Evolutionary conservation across 1,139 yeast species (phyloP).

Genomic region (Dujonia santamariae): DNA sequence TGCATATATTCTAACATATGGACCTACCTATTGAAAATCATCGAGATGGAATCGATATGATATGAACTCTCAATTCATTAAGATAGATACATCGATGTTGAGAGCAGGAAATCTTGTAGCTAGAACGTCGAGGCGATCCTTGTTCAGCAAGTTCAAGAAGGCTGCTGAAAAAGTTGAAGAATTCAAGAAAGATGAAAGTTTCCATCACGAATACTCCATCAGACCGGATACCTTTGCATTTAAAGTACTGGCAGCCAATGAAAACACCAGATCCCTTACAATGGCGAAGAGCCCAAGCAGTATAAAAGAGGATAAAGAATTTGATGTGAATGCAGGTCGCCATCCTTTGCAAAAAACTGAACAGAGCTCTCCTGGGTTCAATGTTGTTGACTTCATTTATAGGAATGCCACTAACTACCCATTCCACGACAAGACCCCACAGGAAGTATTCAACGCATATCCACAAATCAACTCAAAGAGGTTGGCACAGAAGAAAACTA

Average conservation of each 20-base stretch:
- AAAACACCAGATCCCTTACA: constrained; percentile 10
- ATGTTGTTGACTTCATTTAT: constrained; percentile 37
- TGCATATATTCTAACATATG: too few species aligned
- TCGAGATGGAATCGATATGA: too few species aligned
- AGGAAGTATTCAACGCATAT: constrained; percentile 36
- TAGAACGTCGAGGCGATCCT: constrained; percentile 10
- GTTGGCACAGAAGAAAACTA: constrained; percentile 38
- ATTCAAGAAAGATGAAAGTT: constrained; percentile 22
- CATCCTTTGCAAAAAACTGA: constrained; percentile 30
- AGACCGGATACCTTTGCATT: constrained; percentile 49
- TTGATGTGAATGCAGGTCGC: neutral
- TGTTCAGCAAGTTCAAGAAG: constrained; percentile 22
- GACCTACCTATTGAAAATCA: too few species aligned
- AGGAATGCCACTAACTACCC: constrained; percentile 46
- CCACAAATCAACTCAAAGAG: constrained; percentile 44
- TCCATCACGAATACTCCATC: constrained; percentile 45
- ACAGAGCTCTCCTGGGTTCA: constrained; percentile 17
- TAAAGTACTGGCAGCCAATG: constrained; percentile 32
- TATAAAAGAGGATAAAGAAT: neutral
- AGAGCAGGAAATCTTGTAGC: too few species aligned
- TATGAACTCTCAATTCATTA: too few species aligned
- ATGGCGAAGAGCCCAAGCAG: constrained; percentile 6
- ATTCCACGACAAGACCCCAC: constrained; percentile 36
- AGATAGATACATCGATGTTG: too few species aligned
- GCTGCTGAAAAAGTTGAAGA: constrained; percentile 17